These are phyloP conservation scores for Malassezia yamatoensis DNA, from an alignment of 1,284 basidiomycete species.

Conservation along the genomic window DNA sequence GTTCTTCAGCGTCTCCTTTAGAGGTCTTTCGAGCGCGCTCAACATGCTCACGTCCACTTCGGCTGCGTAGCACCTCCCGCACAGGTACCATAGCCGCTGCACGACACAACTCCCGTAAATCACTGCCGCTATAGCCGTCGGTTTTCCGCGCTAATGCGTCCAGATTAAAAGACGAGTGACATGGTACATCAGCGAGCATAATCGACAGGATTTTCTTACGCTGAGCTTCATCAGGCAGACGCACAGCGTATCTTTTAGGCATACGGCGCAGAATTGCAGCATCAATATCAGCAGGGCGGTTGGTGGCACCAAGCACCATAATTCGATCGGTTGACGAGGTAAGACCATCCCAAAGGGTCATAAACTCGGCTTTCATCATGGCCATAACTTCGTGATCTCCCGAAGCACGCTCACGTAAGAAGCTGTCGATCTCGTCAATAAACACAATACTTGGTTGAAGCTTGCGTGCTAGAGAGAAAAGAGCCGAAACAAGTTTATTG, in stretches of 20 bases:
- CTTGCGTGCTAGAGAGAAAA: conserved; percentile 66
- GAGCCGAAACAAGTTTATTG: conserved; percentile 80
- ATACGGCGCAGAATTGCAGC: conserved; percentile 86
- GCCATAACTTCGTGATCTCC: conserved; percentile 95
- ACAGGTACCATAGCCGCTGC: conserved; percentile 51
- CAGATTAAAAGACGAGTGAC: conserved; percentile 61
- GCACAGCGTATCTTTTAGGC: conserved; percentile 92
- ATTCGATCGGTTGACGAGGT: conserved; percentile 69
- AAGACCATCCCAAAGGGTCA: conserved; percentile 99
- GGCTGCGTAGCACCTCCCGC: conserved; percentile 42
- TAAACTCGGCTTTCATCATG: conserved; percentile 99
- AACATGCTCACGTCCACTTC: conserved; percentile 27
- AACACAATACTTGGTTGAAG: conserved; percentile 68
- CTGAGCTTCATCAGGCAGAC: conserved; percentile 70
- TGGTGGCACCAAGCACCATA: conserved; percentile 88
- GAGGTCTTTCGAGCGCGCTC: conserved; percentile 12
- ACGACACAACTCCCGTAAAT: conserved; percentile 86
- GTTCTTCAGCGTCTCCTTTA: background rate
- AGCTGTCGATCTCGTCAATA: conserved; percentile 75
- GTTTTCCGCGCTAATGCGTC: conserved; percentile 62
- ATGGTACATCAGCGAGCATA: conserved; percentile 53
- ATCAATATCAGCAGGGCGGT: conserved; percentile 90
- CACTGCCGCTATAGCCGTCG: conserved; percentile 75
- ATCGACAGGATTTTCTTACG: conserved; percentile 77
- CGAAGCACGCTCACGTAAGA: conserved; percentile 71